Base-by-base conservation (phyloP, 23 red algal genomes). In the Pyropia haitanensis region DNA sequence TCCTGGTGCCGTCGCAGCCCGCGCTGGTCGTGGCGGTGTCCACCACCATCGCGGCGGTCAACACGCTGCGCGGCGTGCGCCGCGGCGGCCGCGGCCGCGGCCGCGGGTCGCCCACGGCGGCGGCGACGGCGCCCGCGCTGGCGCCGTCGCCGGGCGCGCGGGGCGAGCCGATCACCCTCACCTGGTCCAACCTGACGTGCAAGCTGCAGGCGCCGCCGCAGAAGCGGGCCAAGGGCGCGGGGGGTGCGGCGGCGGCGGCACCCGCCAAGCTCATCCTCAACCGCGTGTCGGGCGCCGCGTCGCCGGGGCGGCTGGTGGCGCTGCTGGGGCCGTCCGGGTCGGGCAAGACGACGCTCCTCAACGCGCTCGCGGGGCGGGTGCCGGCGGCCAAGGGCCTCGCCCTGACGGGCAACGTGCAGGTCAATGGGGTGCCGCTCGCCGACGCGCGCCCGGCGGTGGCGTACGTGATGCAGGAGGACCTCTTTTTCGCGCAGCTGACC, bases 401-500 rank as follows among this genome's bases (percentile, higher is more conserved):
- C 15, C 65, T 90, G 12, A 46, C 12, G 27, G 86, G 86, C 57
- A 25, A 39, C 23, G 46, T 90, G 14, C 50, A 49, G 2, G 34
- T 73, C 31, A 78, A 90, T 53, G 78, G 86, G 34, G 67, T 75
- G 21, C 58, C 70, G 22, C 46, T 87, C 13, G 81, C 60, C 65
- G 60, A 76, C 25, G 61, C 60, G 19, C 8, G 25, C 18, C 51
- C 68, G 18, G 44, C 71, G 12, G 53, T 65, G 26, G 88, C 87
- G 15, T 98, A 87, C 53, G 79, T 98, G 19, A 76, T 71, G 54
- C 94, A 98, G 64, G 83, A 88, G 55, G 82, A 88, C 27, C 25
- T 79, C n/a, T 90, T 98, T 58, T 98, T 98, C 60, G 88, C 85
- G 16, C 78, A 88, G 24, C 66, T 98, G 44, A 98, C 94, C 23